Evolutionary conservation across 129 eudicot genomes (phyloP), one percentile per base, ranked within the genome.

Genomic region (Flaveria linearis): DNA sequence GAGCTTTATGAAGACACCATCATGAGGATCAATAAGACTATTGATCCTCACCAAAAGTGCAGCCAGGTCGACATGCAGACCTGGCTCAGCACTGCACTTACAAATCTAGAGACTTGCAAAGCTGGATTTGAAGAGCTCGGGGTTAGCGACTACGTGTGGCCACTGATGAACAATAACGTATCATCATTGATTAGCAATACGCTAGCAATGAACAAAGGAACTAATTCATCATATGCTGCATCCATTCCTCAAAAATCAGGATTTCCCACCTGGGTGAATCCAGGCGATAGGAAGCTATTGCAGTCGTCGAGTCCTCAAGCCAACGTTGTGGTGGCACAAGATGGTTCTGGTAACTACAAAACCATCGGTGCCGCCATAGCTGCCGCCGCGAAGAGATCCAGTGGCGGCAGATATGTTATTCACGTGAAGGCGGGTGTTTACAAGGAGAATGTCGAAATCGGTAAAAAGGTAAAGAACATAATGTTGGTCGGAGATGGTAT

Each of bases 401-500:
- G 91, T 4, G 81, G 74, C 18, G 88, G 87, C 36, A 84, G 94
- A 74, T 86, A 63, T 33, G 91, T 91, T 60, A 91, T 91, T 25
- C 66, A 36, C 43, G 86, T 91, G 46, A 88, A 86, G 83, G 71
- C 81, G 0, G 97, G 97, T 30, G 78, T 73, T 14, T 91, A 88
- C 46, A 81, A 64, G 49, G 97, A 91, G 80, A 85, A 88, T 52
- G 81, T 91, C 16, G 89, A 80, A 18, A 82, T 91, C 17, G 86
- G 87, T 33, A 66, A 30, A 11, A 73, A 77, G n/a, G n/a, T 86
- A 78, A 82, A 74, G 84, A 91, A 91, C 72, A 76, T 91, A 20
- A 91, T 91, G 97, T 14, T 91, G 13, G 55, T 88, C 60, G 97
- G 97, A 66, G 97, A 88, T 82, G 95, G 97, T 11, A 91, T 88